Base-by-base conservation (phyloP, 108 stramenopile species). In the Nitzschia palea region DNA sequence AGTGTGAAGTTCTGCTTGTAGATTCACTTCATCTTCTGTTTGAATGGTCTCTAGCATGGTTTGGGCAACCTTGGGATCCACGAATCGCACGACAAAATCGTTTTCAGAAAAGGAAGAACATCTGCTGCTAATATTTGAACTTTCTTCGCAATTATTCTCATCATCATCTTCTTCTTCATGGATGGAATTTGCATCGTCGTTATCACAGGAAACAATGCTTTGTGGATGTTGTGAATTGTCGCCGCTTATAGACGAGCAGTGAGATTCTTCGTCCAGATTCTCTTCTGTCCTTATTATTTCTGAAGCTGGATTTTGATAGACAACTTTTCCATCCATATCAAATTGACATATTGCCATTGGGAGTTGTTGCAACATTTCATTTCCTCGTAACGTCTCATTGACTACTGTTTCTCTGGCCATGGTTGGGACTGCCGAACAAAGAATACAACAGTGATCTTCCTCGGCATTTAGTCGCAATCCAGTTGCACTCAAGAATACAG, bases 341-440 rank as follows among this genome's bases (percentile, higher is more conserved):
- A 68, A 67, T 44, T 62, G 67, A 62, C 67, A 67, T 6, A 69
- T 67, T 10, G 71, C 65, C 18, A 78, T 22, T 14, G 77, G 77
- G 14, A 78, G 36, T 35, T 68, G 72, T 37, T 68, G 67, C 1
- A 79, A 36, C 53, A 62, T 67, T 44, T 73, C 78, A 32, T 68
- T 37, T 10, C 56, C 71, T 29, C 77, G 22, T 14, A 65, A 35
- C 14, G 55, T 57, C 22, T 45, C 56, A 10, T 60, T 40, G 18
- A 42, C 20, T 32, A 60, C 2, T 23, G 14, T 5, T 2, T 43
- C 33, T 9, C 12, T 23, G 36, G 23, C 59, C 23, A 40, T 23
- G 4, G n/a, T n/a, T 23, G 59, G 59, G 6, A 37, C 14, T 25
- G 17, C 37, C 14, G 20, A 31, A 32, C 36, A 60, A 2, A 60